phyloP scores from a whole-genome alignment of 116 monocot species.

The Cymodocea nodosa region DNA sequence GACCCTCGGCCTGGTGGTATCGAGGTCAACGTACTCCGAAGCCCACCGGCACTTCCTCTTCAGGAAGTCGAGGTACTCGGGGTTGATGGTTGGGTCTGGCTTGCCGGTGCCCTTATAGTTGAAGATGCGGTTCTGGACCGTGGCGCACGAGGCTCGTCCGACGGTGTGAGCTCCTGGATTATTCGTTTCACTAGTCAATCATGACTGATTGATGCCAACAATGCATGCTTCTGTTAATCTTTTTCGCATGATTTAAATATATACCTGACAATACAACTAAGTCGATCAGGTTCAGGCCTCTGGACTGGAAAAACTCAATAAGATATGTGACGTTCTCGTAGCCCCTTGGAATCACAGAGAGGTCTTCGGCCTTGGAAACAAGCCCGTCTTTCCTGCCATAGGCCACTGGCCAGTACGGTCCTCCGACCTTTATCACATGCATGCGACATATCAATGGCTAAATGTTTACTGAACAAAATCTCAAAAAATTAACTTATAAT shows the following conservation, averaged over 20 bases:
- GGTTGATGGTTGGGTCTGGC: constrained; percentile 42
- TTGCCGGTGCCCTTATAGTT: constrained; percentile 42
- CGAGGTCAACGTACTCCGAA: constrained; percentile 53
- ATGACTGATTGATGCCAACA: neutral
- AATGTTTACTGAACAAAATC: too few species aligned
- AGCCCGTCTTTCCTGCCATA: constrained; percentile 66
- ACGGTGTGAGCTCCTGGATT: constrained; percentile 72
- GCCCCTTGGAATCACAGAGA: constrained; percentile 40
- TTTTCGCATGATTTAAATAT: neutral
- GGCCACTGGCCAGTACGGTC: constrained; percentile 52
- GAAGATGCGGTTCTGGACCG: constrained; percentile 41
- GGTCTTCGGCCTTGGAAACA: constrained; percentile 32
- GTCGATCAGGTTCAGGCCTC: constrained; percentile 46
- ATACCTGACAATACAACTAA: constrained; percentile 55
- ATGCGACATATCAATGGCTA: neutral
- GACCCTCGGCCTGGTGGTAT: constrained; percentile 38
- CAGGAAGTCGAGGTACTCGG: constrained; percentile 42
- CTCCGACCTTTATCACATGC: constrained; percentile 33
- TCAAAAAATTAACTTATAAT: too few species aligned
- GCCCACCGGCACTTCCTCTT: constrained; percentile 49
- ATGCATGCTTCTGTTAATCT: too few species aligned
- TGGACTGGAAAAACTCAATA: constrained; percentile 70
- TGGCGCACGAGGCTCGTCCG: constrained; percentile 38
- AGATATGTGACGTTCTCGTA: constrained; percentile 67
- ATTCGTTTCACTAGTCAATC: too few species aligned